Base-by-base conservation (phyloP, 371 early-diverging fungal genomes). In the Quaeritorhiza haematococci region DNA sequence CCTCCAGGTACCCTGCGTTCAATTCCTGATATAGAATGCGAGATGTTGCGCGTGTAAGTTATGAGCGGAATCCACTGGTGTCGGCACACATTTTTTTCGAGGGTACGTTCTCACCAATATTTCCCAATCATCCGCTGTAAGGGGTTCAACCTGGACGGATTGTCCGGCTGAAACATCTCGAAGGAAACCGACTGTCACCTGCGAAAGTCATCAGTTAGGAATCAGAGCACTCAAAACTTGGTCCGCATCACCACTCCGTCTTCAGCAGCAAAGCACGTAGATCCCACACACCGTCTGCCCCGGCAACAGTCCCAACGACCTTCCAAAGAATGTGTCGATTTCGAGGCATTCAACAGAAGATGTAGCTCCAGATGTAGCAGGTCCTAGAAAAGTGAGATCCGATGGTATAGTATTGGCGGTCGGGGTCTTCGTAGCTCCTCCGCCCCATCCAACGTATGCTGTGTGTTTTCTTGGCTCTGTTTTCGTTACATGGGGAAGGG, bases 81-180 rank as follows among this genome's bases (percentile, higher is more conserved):
- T 33, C 15, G n/a, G 38, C 33, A 27, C 29, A 30, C 21, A 5
- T 41, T 32, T 21, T 15, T 19, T n/a, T 48, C 61, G 51, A 19
- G n/a, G n/a, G 2, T 30, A 32, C 8, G 19, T 15, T 8, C 58
- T 45, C 77, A 86, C 88, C 67, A 93, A 49, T 35, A 91, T 88
- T 61, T 93, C 91, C 91, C 91, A 93, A 63, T 93, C 93, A 49
- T 91, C 91, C 46, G 78, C 81, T 0, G 88, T 78, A 53, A 78
- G 63, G 3, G 93, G 93, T 42, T 87, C 90, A 23, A 91, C 89
- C 57, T 84, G 69, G 1, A 92, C 87, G 3, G 84, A 75, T 6
- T 71, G 56, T 6, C 86, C 87, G 13, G 62, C 62, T 24, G 80
- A 76, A 4, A 80, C 74, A 53, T 79, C 73, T 53, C 76, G 75